Percentiles rank a stretch among this genome's conserved stretches.
phyloP scores from a whole-genome alignment of 306 rosid species.

The Dryas alaskensis region DNA sequence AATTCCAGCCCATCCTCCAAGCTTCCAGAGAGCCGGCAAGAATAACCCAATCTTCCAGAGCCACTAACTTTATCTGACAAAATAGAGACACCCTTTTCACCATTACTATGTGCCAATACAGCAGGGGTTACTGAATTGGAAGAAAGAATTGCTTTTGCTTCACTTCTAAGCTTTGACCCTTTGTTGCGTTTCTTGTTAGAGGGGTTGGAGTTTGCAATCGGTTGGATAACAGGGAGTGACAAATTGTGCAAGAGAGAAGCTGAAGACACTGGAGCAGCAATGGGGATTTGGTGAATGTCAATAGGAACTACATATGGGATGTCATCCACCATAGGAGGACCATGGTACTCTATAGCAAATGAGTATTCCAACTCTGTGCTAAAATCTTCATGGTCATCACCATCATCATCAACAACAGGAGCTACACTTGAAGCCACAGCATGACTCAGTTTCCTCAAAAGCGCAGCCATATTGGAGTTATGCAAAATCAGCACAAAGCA shows the following conservation, averaged over 20 bases:
- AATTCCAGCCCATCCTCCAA: constrained; percentile 15
- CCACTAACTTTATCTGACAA: constrained; percentile 23
- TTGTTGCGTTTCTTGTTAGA: not conserved
- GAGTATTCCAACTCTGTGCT: constrained; percentile 49
- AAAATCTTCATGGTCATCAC: constrained; percentile 27
- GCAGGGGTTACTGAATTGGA: constrained; percentile 3
- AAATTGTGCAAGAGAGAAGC: constrained; percentile 29
- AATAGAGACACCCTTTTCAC: constrained; percentile 5
- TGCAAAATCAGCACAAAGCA: not conserved
- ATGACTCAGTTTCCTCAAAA: constrained; percentile 41
- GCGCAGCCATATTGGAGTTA: constrained; percentile 39
- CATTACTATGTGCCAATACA: constrained; percentile 9
- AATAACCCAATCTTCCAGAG: constrained; percentile 18
- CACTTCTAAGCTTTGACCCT: constrained; percentile 2
- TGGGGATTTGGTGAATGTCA: constrained; percentile 44
- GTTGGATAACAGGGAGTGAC: constrained; percentile 56
- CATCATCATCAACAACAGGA: constrained; percentile 15
- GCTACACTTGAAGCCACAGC: constrained; percentile 29
- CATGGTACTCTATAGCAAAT: constrained; percentile 60
- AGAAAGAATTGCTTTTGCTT: not conserved
- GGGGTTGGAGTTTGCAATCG: constrained; percentile 41
- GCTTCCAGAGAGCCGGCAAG: not conserved
- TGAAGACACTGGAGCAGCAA: constrained; percentile 46
- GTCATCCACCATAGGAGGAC: constrained; percentile 47
- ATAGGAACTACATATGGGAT: constrained; percentile 60